Percentiles rank a stretch among this genome's conserved stretches.
phyloP scores from a whole-genome alignment of 208 protist species.

The Porcisia hertigi region DNA sequence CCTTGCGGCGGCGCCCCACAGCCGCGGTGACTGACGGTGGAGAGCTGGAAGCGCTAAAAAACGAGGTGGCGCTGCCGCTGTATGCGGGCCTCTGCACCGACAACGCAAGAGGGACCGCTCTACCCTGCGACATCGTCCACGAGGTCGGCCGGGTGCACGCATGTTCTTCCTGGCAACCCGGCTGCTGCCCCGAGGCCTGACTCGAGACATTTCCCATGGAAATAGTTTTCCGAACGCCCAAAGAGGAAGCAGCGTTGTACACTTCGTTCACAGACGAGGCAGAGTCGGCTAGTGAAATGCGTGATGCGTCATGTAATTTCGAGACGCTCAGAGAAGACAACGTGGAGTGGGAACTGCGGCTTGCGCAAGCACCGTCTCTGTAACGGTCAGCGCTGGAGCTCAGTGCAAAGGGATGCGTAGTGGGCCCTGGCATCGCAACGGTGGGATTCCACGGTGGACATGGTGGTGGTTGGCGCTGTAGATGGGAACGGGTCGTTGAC shows the following conservation, averaged over 20 bases:
- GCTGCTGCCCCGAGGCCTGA: not conserved
- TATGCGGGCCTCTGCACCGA: not conserved
- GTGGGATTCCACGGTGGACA: not conserved
- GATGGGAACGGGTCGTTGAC: not conserved
- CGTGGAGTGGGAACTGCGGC: not conserved
- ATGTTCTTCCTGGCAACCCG: not conserved
- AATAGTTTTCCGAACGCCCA: not conserved
- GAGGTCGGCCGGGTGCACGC: not conserved
- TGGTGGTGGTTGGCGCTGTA: not conserved
- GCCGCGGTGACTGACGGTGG: conserved; percentile 6
- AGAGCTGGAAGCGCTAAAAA: conserved; percentile 1
- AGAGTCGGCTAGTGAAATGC: not conserved
- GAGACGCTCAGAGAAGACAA: conserved; percentile 11
- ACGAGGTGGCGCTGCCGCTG: conserved; percentile 1
- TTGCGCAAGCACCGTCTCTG: not conserved
- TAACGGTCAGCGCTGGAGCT: not conserved
- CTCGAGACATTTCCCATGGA: not conserved
- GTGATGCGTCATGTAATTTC: not conserved
- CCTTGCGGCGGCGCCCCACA: not conserved
- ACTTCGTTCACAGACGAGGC: not conserved
- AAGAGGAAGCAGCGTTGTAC: not conserved
- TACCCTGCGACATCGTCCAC: not conserved
- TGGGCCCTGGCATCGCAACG: not conserved
- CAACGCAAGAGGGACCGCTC: not conserved
- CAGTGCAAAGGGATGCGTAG: not conserved